Evolutionary conservation across 345 rosid species (phyloP).

Genomic region (Kernera saxatilis): DNA sequence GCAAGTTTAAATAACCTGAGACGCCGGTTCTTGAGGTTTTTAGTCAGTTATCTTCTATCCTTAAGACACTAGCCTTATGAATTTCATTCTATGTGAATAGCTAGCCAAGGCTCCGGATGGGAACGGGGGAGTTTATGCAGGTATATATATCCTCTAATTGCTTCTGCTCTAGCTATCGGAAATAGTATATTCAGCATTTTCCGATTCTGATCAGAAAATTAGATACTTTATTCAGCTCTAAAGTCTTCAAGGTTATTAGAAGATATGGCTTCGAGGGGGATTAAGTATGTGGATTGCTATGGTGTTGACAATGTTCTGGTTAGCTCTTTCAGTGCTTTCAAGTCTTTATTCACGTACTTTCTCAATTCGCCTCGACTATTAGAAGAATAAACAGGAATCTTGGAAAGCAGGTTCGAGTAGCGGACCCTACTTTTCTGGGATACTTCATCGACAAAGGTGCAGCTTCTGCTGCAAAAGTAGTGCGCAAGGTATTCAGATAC

Average conservation of each 20-base stretch:
- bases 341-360: not conserved
- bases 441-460: conserved; percentile 93
- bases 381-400: conserved; percentile 1
- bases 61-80: not conserved
- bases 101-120: conserved; percentile 98
- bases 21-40: not conserved
- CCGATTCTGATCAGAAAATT: conserved; percentile 19
- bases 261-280: conserved; percentile 83
- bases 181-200: not conserved
- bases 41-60: not conserved
- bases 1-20: not conserved
- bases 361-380: not conserved
- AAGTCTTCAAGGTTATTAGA: conserved; percentile 73
- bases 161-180: not conserved
- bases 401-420: conserved; percentile 86
- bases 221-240: conserved; percentile 48
- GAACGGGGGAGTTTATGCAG: conserved; percentile 94
- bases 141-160: conserved; percentile 30
- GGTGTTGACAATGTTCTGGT: conserved; percentile 98
- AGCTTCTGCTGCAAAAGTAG: conserved; percentile 95
- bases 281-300: conserved; percentile 89
- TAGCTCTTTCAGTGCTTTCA: conserved; percentile 24
- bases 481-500: conserved; percentile 61
- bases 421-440: conserved; percentile 96
- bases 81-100: conserved; percentile 40